phyloP scores from a whole-genome alignment of 805 yeast genomes.

The Millerozyma miso region DNA sequence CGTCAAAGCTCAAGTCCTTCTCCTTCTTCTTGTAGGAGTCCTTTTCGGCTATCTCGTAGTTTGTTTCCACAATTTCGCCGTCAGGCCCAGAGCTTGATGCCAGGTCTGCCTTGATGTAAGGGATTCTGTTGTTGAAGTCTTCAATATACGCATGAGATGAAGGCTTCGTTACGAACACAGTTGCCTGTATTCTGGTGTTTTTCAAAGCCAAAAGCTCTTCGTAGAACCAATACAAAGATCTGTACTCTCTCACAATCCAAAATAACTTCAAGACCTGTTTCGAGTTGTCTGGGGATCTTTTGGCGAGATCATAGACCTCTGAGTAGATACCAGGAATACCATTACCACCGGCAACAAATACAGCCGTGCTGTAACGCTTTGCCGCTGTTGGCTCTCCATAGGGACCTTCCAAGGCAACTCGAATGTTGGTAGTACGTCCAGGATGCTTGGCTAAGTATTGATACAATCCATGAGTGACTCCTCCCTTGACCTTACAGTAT shows the following conservation, averaged over 20 bases:
- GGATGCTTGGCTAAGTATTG: slow-evolving; percentile 23
- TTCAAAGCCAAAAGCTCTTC: slow-evolving; percentile 32
- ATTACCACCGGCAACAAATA: slow-evolving; percentile 69
- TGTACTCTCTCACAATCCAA: slow-evolving; percentile 60
- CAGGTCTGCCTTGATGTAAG: not conserved
- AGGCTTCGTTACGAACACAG: slow-evolving; percentile 26
- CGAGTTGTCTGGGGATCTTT: slow-evolving; percentile 14
- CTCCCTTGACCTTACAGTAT: slow-evolving; percentile 34
- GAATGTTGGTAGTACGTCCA: slow-evolving; percentile 20
- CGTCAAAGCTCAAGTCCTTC: slow-evolving; percentile 3
- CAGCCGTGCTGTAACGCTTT: slow-evolving; percentile 47
- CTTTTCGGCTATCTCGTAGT: not conserved
- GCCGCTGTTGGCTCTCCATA: slow-evolving; percentile 55
- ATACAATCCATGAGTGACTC: slow-evolving; percentile 31
- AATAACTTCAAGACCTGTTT: slow-evolving; percentile 37
- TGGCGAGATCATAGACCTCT: slow-evolving; percentile 30
- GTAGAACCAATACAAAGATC: slow-evolving; percentile 45
- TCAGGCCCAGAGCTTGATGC: not conserved
- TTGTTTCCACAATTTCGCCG: slow-evolving; percentile 1
- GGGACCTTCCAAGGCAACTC: slow-evolving; percentile 59
- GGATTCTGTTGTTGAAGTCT: slow-evolving; percentile 3
- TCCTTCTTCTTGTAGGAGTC: slow-evolving; percentile 7
- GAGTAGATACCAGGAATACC: slow-evolving; percentile 61
- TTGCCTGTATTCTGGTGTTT: slow-evolving; percentile 20
- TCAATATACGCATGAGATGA: slow-evolving; percentile 4